phyloP scores from a whole-genome alignment of 2,329 filamentous ascomycete species.

The Talaromyces marneffei region DNA sequence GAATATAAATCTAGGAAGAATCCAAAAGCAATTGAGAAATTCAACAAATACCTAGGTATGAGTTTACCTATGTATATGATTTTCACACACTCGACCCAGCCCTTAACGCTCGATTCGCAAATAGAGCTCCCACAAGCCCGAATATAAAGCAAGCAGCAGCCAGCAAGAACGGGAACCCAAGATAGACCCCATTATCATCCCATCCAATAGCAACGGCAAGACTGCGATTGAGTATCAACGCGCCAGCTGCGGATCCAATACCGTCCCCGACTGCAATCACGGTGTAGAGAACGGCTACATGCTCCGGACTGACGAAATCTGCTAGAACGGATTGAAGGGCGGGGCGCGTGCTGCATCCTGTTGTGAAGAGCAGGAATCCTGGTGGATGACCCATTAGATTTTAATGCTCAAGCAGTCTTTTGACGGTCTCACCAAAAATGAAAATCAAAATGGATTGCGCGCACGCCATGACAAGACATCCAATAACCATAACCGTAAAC shows the following conservation, averaged over 20 bases:
- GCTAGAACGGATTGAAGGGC: conserved; percentile 1
- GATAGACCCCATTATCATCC: background rate
- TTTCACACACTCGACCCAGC: background rate
- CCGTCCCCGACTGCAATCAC: background rate
- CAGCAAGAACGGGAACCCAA: background rate
- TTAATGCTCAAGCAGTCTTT: background rate
- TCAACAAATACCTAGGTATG: no score
- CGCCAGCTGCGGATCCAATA: background rate
- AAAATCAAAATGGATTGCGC: background rate
- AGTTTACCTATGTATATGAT: background rate
- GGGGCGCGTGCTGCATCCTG: background rate
- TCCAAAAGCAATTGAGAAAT: no score
- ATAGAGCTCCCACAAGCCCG: background rate
- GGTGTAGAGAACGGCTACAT: background rate
- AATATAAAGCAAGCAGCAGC: background rate
- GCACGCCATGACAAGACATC: background rate
- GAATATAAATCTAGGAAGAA: no score
- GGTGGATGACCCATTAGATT: background rate
- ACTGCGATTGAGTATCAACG: conserved; percentile 5
- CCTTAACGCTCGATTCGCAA: background rate
- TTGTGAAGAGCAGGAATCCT: conserved; percentile 1
- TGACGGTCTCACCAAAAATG: background rate
- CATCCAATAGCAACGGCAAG: background rate
- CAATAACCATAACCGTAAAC: background rate
- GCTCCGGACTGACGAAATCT: background rate